phyloP scores from a whole-genome alignment of 2,329 filamentous ascomycete species.

The Acephala macrosclerotiorum region DNA sequence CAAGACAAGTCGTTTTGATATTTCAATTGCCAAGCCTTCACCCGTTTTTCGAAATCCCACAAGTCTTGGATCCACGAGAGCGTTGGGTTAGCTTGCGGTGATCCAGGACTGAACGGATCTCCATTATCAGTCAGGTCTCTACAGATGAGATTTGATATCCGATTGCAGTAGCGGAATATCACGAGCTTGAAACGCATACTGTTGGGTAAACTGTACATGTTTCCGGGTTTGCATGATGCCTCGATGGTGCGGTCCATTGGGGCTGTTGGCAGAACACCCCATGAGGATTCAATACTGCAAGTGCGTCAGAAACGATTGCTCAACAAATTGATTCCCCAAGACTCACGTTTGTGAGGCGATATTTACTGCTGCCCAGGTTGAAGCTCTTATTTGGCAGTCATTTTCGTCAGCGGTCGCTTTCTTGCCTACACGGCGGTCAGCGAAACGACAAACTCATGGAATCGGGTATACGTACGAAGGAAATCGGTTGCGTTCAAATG shows the following conservation, averaged over 20 bases:
- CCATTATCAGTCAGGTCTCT: neutral
- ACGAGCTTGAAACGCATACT: conserved; percentile 21
- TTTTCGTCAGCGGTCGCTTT: conserved; percentile 6
- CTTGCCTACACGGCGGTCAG: conserved; percentile 4
- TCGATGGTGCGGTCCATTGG: conserved; percentile 25
- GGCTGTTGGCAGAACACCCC: conserved; percentile 7
- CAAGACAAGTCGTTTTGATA: conserved; percentile 4
- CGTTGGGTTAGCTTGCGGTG: neutral
- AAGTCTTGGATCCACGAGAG: neutral
- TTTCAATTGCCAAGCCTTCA: neutral
- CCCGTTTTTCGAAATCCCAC: neutral
- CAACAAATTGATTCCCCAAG: too few relatives aligned
- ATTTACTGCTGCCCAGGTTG: conserved; percentile 29
- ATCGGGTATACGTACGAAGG: conserved; percentile 2
- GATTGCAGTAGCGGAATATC: conserved; percentile 23
- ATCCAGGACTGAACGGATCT: conserved; percentile 3
- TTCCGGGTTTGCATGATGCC: conserved; percentile 19
- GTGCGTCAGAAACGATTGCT: neutral
- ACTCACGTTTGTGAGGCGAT: conserved; percentile 24
- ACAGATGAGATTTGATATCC: conserved; percentile 10
- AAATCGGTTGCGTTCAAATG: conserved; percentile 34
- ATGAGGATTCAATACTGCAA: conserved; percentile 2
- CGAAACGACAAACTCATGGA: neutral
- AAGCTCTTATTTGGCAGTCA: conserved; percentile 7
- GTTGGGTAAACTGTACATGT: conserved; percentile 17